Base-by-base conservation (phyloP, 768 basidiomycete genomes). In the Lentinula guzmanii region DNA sequence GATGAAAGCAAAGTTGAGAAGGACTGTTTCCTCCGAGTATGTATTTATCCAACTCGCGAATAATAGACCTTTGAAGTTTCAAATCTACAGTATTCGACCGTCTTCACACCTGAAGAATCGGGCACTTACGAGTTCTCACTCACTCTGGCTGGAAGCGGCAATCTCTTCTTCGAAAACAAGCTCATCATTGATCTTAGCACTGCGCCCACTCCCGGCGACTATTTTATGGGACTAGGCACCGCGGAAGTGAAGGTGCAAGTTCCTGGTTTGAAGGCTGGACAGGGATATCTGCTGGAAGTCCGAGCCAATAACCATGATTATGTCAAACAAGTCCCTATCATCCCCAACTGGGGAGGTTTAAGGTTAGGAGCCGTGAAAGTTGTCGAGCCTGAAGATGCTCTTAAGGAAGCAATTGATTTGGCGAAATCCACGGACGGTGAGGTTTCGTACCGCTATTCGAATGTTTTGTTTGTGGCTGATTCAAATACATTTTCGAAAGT, bases 111-210 rank as follows among this genome's bases (percentile, higher is more conserved):
- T 41, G 76, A 84, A 67, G 75, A 83, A 74, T 69, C 77, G 69
- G 76, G 82, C 24, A 75, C 83, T 67, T 77, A 80, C 74, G 78
- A 82, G 58, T 70, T 87, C 52, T 79, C 78, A 2, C 66, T 82
- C 58, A 78, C 70, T 65, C 64, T 79, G 52, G 76, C 78, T 15
- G 80, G 80, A 21, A 59, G 66, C 5, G 81, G 77, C 24, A 81
- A 79, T 65, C 71, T 87, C 21, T 86, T 80, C 73, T 62, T 87
- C 54, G 77, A 85, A 63, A 70, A 74, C 21, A 72, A 79, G 42
- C 72, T 80, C 15, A 61, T 78, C 58, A 74, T 83, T 48, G 80
- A 83, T 63, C 71, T 80, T 43, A 77, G 77, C 67, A 76, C 73
- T 41, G 67, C 75, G 52, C 75, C 62, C 45, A 66, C 76, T 5